Base-by-base conservation (phyloP, 805 yeast genomes). In the Ogataea philodendri region DNA sequence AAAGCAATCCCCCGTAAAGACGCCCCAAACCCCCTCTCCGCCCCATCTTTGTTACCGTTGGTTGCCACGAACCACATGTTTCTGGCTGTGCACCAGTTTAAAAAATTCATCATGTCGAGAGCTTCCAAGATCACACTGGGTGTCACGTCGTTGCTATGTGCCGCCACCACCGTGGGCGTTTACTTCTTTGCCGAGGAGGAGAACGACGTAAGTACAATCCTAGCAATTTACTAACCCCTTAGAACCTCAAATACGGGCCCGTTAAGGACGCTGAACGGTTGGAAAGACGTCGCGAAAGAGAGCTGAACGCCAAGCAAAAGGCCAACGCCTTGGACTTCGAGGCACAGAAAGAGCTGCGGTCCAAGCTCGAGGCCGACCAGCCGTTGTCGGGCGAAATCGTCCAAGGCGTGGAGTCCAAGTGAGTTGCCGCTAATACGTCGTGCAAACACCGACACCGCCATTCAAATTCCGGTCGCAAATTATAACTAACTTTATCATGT, bases 191-290 rank as follows among this genome's bases (percentile, higher is more conserved):
- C 87, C 49, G 72, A 72, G 23, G 61, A 72, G 43, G 95, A 86
- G 55, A 70, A 86, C 51, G 79, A 75, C 13, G 74, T 67, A 50
- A 42, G 74, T 66, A 7, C 13, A 10, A 10, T 7, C n/a, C 19
- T 9, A 19, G 11, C 9, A 10, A 20, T 4, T 10, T 9, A 22
- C 28, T 27, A 32, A 30, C 14, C n/a, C n/a, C 3, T 20, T n/a
- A 69, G 76, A 80, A 82, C 2, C 65, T 85, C 29, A 80, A 82
- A 51, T 84, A 76, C 49, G 96, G 96, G 1, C 95, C 95, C 4
- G 76, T 84, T 50, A 84, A 84, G 51, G 96, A 86, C 56, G 87
- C 88, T 2, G 75, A 68, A 41, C 65, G 94, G 39, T 57, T 81
- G 41, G 69, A 69, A 28, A 72, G 73, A 51, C 57, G 68, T 38